These are phyloP conservation scores for Gilbertella persicaria DNA, from an alignment of 371 early-diverging fungal genomes.

Conservation along the genomic window DNA sequence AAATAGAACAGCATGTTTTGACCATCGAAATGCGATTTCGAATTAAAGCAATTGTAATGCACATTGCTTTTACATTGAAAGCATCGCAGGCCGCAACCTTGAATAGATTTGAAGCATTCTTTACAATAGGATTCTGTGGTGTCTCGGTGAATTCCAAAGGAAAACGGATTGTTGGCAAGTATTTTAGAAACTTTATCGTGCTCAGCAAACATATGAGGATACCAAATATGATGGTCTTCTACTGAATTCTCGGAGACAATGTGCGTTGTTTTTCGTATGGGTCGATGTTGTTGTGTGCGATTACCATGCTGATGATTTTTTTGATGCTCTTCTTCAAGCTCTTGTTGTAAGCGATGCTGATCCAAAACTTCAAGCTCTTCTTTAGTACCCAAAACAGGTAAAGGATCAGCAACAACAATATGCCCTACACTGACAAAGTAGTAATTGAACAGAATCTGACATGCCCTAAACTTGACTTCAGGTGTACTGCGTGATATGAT, in stretches of 20 bases:
- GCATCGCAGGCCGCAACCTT: constrained; percentile 56
- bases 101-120: constrained; percentile 51
- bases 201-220: constrained; percentile 42
- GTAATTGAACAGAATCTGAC: constrained; percentile 45
- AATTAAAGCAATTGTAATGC: constrained; percentile 41
- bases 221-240: constrained; percentile 44
- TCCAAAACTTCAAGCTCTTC: constrained; percentile 36
- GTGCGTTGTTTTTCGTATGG: background rate
- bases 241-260: constrained; percentile 7
- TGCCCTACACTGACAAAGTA: constrained; percentile 56
- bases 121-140: constrained; percentile 45
- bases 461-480: constrained; percentile 41
- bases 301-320: background rate
- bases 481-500: constrained; percentile 49
- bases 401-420: constrained; percentile 46
- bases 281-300: background rate
- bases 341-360: constrained; percentile 28
- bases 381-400: constrained; percentile 32
- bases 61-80: constrained; percentile 51
- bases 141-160: constrained; percentile 22
- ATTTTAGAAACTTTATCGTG: background rate
- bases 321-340: constrained; percentile 32
- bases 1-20: constrained; percentile 44
- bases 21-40: constrained; percentile 25
- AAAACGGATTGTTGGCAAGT: background rate